Conservation (phyloP, 768 basidiomycete genomes). For the Serendipita sp. region DNA sequence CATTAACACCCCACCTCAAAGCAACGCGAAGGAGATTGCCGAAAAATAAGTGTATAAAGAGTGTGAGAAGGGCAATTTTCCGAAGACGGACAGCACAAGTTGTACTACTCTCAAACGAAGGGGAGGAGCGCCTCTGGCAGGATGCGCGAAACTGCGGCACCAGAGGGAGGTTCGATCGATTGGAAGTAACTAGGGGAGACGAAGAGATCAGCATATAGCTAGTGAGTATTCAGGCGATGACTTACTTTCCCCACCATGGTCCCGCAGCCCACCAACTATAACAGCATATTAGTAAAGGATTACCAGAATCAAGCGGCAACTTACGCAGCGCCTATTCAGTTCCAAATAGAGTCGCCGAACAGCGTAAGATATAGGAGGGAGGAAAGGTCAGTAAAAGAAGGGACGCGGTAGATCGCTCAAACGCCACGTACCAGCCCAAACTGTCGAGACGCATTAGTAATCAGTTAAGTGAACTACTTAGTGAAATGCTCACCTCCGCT, state of each 20-base stretch:
- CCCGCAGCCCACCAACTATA: slow-evolving; percentile 43
- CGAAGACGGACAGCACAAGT: too few relatives aligned
- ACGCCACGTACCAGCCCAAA: slow-evolving; percentile 23
- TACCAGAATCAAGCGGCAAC: too few relatives aligned
- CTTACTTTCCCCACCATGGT: slow-evolving; percentile 24
- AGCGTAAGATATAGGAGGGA: too few relatives aligned
- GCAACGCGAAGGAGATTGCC: too few relatives aligned
- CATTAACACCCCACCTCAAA: too few relatives aligned
- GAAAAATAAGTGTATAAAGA: too few relatives aligned
- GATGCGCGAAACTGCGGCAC: slow-evolving; percentile 34
- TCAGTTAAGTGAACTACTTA: neutral
- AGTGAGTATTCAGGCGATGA: neutral
- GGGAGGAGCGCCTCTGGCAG: slow-evolving; percentile 35
- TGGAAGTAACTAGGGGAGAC: neutral
- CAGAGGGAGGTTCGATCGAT: slow-evolving; percentile 32
- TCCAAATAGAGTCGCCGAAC: too few relatives aligned
- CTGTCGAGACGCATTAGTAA: neutral
- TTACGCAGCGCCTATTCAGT: too few relatives aligned
- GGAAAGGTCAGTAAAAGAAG: neutral
- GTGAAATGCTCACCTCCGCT: slow-evolving; percentile 7
- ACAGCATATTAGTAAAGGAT: too few relatives aligned
- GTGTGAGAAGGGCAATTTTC: too few relatives aligned
- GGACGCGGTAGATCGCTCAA: neutral
- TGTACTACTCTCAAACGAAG: neutral
- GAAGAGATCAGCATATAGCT: neutral